These are phyloP conservation scores for Colletotrichum sp. DNA, from an alignment of 2,329 filamentous ascomycete genomes.

Conservation along the genomic window DNA sequence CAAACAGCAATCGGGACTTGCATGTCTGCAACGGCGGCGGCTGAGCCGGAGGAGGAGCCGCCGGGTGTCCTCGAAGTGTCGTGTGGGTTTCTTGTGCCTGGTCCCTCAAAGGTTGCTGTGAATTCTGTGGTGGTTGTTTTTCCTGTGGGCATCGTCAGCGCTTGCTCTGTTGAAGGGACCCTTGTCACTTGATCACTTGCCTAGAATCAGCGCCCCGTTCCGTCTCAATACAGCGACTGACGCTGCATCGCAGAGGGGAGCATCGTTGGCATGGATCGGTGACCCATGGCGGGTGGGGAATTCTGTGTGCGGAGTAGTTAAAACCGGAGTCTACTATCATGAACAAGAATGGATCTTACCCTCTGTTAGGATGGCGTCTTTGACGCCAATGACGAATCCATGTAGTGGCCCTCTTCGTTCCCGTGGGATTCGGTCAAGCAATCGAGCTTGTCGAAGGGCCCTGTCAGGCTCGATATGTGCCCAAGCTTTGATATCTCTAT, in stretches of 20 bases:
- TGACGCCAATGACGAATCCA: slow-evolving; percentile 61
- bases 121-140: slow-evolving; percentile 70
- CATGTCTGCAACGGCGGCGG: slow-evolving; percentile 67
- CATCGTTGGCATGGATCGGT: slow-evolving; percentile 52
- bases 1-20: slow-evolving; percentile 66
- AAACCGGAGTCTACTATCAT: not conserved
- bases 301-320: slow-evolving; percentile 33
- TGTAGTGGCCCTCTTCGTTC: slow-evolving; percentile 58
- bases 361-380: slow-evolving; percentile 64
- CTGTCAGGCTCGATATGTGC: slow-evolving; percentile 46
- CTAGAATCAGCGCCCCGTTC: slow-evolving; percentile 61
- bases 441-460: slow-evolving; percentile 53
- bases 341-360: slow-evolving; percentile 31
- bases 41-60: slow-evolving; percentile 71
- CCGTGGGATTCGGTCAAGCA: slow-evolving; percentile 52
- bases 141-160: slow-evolving; percentile 29
- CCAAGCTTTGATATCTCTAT: slow-evolving; percentile 53
- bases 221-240: slow-evolving; percentile 55
- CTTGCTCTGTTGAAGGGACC: not conserved
- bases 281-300: slow-evolving; percentile 64
- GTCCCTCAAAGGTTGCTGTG: slow-evolving; percentile 58
- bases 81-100: slow-evolving; percentile 66
- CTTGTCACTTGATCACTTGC: slow-evolving; percentile 19
- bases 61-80: slow-evolving; percentile 69
- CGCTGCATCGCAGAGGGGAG: slow-evolving; percentile 54